Conservation (phyloP, 2,329 filamentous ascomycete species). For the Fusarium sp. region DNA sequence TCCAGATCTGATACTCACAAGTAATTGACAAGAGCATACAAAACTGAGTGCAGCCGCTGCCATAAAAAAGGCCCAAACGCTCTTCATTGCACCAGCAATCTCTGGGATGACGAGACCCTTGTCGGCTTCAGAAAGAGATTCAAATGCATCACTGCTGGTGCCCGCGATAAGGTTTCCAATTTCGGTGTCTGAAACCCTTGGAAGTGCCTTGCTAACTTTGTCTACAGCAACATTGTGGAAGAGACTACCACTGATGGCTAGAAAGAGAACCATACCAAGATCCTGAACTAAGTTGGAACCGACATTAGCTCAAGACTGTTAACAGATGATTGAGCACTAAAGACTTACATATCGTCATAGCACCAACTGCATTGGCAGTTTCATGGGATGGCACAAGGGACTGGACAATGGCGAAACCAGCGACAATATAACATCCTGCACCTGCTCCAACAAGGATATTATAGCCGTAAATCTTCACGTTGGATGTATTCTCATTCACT, state of each 20-base stretch:
- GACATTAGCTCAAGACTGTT: accelerated
- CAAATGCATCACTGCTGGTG: not conserved
- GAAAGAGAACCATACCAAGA: conserved; percentile 1
- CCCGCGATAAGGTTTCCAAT: not conserved
- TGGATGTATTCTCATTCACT: not conserved
- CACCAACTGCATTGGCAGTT: not conserved
- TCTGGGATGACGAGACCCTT: not conserved
- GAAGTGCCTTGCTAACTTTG: not conserved
- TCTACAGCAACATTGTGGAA: not conserved
- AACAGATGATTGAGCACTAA: accelerated
- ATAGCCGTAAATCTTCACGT: not conserved
- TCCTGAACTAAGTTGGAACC: not conserved
- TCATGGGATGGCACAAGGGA: not conserved
- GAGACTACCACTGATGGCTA: not conserved
- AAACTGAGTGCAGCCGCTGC: not conserved
- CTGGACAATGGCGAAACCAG: not conserved
- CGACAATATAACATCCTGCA: not conserved
- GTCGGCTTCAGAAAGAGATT: not conserved
- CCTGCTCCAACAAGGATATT: not conserved
- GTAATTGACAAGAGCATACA: not conserved
- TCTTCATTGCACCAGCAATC: not conserved
- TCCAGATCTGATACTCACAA: not conserved
- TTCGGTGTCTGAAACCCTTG: accelerated
- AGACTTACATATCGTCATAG: not conserved
- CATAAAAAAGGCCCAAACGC: not conserved